phyloP scores from a whole-genome alignment of 1,284 basidiomycete genomes.

The Coniferiporia sulphurascens region DNA sequence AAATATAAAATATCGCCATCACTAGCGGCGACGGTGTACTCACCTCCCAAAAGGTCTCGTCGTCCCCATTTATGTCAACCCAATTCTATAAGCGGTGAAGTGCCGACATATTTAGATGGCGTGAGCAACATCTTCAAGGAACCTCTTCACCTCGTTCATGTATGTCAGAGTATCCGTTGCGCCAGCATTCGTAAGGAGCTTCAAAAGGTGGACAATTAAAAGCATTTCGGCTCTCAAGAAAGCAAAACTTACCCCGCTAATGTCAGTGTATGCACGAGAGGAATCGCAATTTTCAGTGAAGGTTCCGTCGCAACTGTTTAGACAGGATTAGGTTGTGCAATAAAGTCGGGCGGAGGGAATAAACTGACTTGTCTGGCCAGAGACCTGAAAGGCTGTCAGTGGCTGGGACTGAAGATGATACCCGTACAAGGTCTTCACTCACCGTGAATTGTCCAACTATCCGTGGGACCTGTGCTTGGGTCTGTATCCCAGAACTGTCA shows the following conservation, averaged over 20 bases:
- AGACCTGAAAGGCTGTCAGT: constrained; percentile 38
- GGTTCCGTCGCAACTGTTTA: constrained; percentile 60
- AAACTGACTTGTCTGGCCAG: constrained; percentile 63
- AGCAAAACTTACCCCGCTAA: constrained; percentile 39
- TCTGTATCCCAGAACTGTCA: constrained; percentile 52
- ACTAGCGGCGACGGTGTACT: constrained; percentile 18
- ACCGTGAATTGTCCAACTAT: constrained; percentile 79
- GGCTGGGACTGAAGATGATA: no score
- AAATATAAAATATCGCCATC: constrained; percentile 7
- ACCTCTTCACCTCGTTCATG: constrained; percentile 49
- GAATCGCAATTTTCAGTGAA: constrained; percentile 62
- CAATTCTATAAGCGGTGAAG: constrained; percentile 41
- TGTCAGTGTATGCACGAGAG: constrained; percentile 54
- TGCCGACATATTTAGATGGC: constrained; percentile 3
- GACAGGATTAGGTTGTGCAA: background rate
- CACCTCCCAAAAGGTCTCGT: constrained; percentile 69
- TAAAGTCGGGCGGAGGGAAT: background rate
- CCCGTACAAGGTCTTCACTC: constrained; percentile 16
- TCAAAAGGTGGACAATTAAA: constrained; percentile 2
- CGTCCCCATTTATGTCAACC: constrained; percentile 57
- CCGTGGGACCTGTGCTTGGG: constrained; percentile 55
- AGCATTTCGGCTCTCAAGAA: background rate
- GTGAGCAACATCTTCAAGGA: background rate
- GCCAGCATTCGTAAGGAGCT: constrained; percentile 59
- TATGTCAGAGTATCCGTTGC: constrained; percentile 57